A percentile compares a stretch with the other conserved stretches of the same genome.
These are phyloP conservation scores for Solanum megistacrolobum DNA, from an alignment of 257 asterid genomes.

Conservation along the genomic window DNA sequence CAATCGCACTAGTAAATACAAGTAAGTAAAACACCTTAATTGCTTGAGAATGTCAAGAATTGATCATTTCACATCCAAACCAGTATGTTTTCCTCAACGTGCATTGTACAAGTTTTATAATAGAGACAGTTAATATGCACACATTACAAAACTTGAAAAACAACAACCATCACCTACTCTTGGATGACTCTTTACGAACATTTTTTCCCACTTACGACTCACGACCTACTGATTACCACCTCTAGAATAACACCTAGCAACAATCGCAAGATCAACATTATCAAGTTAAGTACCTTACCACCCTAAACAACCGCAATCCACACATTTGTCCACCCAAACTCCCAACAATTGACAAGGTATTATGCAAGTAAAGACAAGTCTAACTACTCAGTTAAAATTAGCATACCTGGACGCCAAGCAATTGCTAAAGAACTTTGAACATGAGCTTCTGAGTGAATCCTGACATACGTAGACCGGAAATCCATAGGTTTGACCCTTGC, in stretches of 20 bases:
- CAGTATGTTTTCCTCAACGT: not conserved
- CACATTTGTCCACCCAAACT: not conserved
- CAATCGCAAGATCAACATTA: not conserved
- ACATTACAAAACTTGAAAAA: not conserved
- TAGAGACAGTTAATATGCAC: not conserved
- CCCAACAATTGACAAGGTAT: too few relatives aligned
- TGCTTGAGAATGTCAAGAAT: too few relatives aligned
- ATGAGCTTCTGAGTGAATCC: too few relatives aligned
- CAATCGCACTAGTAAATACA: too few relatives aligned
- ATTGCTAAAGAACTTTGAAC: too few relatives aligned
- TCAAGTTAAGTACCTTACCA: not conserved
- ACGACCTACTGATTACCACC: not conserved
- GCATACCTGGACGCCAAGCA: too few relatives aligned
- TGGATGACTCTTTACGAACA: not conserved
- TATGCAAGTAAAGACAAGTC: too few relatives aligned
- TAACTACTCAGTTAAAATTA: too few relatives aligned
- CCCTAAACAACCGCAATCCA: not conserved
- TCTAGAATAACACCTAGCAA: not conserved
- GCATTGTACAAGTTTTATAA: not conserved
- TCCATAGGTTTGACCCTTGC: too few relatives aligned
- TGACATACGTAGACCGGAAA: too few relatives aligned
- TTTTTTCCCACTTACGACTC: not conserved
- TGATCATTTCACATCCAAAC: not conserved
- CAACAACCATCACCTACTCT: not conserved
- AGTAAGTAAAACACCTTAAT: too few relatives aligned